Percentiles rank a stretch among this genome's conserved stretches.
Evolutionary conservation across 768 basidiomycete species (phyloP).

Genomic region (Lactarius vividus): DNA sequence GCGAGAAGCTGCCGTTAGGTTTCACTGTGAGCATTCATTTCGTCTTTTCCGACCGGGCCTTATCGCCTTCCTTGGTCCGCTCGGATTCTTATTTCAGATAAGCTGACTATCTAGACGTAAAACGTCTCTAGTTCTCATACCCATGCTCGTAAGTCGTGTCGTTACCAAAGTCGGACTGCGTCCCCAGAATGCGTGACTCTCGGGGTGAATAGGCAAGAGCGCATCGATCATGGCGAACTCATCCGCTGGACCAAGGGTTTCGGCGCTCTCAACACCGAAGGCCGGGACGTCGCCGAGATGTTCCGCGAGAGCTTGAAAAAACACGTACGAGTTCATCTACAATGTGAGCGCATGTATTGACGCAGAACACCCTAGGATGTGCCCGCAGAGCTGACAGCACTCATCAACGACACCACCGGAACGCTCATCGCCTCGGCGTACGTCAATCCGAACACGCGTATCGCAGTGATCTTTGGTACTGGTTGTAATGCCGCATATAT

Average conservation of each 20-base stretch:
- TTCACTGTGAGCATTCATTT: slow-evolving; percentile 75
- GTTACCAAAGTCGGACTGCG: slow-evolving; percentile 12
- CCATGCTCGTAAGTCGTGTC: slow-evolving; percentile 72
- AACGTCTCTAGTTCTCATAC: slow-evolving; percentile 75
- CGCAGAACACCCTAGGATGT: slow-evolving; percentile 53
- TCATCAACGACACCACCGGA: slow-evolving; percentile 98
- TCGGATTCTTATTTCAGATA: slow-evolving; percentile 10
- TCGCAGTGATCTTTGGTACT: slow-evolving; percentile 96
- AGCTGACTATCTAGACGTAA: slow-evolving; percentile 24
- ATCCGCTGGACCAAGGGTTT: slow-evolving; percentile 99
- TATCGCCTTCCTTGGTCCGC: slow-evolving; percentile 18
- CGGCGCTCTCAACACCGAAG: slow-evolving; percentile 87
- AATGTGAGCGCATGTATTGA: neutral
- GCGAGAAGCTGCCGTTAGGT: slow-evolving; percentile 72
- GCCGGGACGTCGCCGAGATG: slow-evolving; percentile 90
- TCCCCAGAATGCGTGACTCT: neutral
- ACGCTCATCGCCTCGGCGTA: slow-evolving; percentile 97
- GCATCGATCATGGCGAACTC: slow-evolving; percentile 90
- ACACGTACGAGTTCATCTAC: slow-evolving; percentile 49
- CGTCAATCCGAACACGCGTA: slow-evolving; percentile 85
- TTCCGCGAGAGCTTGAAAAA: slow-evolving; percentile 79
- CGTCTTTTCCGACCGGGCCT: slow-evolving; percentile 17
- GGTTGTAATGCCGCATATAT: slow-evolving; percentile 99
- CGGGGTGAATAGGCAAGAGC: slow-evolving; percentile 61
- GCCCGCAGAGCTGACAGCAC: slow-evolving; percentile 77